Evolutionary conservation across 371 early-diverging fungal species (phyloP).

Genomic region (Rhizopus stolonifer): DNA sequence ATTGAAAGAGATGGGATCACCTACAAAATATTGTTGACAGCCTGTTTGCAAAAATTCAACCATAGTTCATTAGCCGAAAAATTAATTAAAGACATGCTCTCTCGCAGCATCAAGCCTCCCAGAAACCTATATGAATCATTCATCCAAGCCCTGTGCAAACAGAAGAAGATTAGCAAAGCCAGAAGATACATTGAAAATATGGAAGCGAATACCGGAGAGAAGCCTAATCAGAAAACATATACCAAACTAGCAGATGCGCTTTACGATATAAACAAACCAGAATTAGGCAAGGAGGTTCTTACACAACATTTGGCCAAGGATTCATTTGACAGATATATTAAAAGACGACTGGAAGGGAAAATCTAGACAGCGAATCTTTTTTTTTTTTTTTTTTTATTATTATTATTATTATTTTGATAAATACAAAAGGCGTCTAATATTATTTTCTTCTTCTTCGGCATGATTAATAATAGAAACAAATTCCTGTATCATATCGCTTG

Average conservation of each 20-base stretch:
- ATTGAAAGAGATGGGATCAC: conserved; percentile 31
- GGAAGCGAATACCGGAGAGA: conserved; percentile 24
- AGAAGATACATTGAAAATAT: conserved; percentile 23
- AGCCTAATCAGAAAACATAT: conserved; percentile 23
- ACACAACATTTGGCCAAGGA: conserved; percentile 8
- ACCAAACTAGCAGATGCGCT: conserved; percentile 33
- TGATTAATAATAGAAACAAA: conserved; percentile 18
- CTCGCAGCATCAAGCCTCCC: conserved; percentile 27
- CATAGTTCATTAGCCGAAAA: conserved; percentile 10
- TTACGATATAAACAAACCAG: conserved; percentile 12
- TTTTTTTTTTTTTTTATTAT: background rate
- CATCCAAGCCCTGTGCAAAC: conserved; percentile 22
- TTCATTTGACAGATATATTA: background rate
- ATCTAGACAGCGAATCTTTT: background rate
- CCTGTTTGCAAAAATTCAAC: background rate
- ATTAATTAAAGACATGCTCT: conserved; percentile 30
- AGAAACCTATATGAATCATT: conserved; percentile 23
- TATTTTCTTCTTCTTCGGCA: conserved; percentile 17
- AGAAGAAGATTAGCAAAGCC: conserved; percentile 32
- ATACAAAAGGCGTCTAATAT: conserved; percentile 12
- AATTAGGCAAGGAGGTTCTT: conserved; percentile 23
- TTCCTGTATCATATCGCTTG: conserved; percentile 21
- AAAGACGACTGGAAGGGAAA: background rate
- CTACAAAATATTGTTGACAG: conserved; percentile 35
- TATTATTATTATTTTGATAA: conserved; percentile 8